phyloP scores from a whole-genome alignment of 2,329 filamentous ascomycete genomes.

The Ciborinia camelliae region DNA sequence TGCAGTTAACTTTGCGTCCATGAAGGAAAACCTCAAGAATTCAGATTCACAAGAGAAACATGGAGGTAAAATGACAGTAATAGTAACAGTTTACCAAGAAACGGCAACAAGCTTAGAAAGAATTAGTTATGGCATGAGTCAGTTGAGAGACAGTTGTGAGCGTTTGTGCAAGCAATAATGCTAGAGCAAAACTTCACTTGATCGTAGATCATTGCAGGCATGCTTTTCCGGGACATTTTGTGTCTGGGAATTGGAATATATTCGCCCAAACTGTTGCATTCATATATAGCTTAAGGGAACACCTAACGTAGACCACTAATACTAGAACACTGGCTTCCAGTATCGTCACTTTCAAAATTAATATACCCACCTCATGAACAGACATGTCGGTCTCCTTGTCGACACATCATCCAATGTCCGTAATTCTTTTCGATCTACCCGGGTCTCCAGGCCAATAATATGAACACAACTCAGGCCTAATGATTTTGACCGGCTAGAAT shows the following conservation, averaged over 20 bases:
- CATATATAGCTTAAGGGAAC: background rate
- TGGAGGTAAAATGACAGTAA: background rate
- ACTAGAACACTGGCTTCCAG: too few relatives aligned
- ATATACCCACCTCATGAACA: background rate
- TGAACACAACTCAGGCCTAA: background rate
- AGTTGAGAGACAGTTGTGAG: too few relatives aligned
- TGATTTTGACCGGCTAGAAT: background rate
- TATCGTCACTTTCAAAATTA: background rate
- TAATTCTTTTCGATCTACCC: background rate
- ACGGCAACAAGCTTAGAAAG: too few relatives aligned
- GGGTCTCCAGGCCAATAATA: too few relatives aligned
- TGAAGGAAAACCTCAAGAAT: background rate
- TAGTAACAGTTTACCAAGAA: background rate
- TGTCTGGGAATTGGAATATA: background rate
- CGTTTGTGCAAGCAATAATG: too few relatives aligned
- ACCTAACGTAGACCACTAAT: background rate
- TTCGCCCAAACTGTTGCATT: background rate
- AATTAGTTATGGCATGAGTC: too few relatives aligned
- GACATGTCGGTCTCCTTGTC: too few relatives aligned
- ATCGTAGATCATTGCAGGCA: too few relatives aligned
- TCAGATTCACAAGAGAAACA: background rate
- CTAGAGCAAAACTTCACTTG: too few relatives aligned
- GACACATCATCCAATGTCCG: background rate
- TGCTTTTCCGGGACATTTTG: too few relatives aligned
- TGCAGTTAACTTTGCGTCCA: background rate